These are phyloP conservation scores for Ananas comosus DNA, from an alignment of 176 grass and related monocot genomes.

Conservation along the genomic window DNA sequence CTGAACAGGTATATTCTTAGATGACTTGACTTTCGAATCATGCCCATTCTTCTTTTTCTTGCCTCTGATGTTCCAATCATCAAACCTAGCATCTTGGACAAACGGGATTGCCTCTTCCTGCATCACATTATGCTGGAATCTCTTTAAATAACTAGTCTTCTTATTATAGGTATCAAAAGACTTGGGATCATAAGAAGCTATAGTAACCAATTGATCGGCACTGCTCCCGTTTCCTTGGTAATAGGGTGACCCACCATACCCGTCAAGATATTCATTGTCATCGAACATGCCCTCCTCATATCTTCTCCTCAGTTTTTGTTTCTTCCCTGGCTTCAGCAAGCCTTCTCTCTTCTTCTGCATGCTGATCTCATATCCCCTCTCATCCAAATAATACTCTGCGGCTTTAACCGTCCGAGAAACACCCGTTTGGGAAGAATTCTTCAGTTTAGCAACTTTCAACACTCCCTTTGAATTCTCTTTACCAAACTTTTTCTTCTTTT, in stretches of 20 bases:
- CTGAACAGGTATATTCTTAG: constrained; percentile 33
- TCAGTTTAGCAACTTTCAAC: constrained; percentile 25
- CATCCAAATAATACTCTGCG: constrained; percentile 32
- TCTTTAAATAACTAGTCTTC: constrained; percentile 37
- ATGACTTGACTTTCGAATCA: constrained; percentile 39
- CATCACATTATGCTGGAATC: constrained; percentile 24
- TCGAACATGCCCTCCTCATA: constrained; percentile 35
- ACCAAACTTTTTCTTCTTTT: constrained; percentile 21
- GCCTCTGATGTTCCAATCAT: constrained; percentile 33
- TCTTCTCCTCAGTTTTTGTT: constrained; percentile 34
- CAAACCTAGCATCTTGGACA: constrained; percentile 21
- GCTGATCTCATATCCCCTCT: constrained; percentile 24
- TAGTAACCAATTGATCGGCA: constrained; percentile 49
- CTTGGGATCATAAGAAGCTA: constrained; percentile 47
- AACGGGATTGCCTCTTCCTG: constrained; percentile 14
- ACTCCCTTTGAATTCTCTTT: constrained; percentile 49
- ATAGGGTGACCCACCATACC: constrained; percentile 23
- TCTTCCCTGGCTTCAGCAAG: constrained; percentile 46
- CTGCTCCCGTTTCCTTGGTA: constrained; percentile 34
- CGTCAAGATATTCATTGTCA: constrained; percentile 30
- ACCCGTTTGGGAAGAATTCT: constrained; percentile 14
- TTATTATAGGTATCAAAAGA: constrained; percentile 37
- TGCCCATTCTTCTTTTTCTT: constrained; percentile 18
- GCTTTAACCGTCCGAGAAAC: constrained; percentile 22
- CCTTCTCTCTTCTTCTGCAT: constrained; percentile 22